Conservation (phyloP, 1,139 yeast genomes). For the Debaryomyces udenii region DNA sequence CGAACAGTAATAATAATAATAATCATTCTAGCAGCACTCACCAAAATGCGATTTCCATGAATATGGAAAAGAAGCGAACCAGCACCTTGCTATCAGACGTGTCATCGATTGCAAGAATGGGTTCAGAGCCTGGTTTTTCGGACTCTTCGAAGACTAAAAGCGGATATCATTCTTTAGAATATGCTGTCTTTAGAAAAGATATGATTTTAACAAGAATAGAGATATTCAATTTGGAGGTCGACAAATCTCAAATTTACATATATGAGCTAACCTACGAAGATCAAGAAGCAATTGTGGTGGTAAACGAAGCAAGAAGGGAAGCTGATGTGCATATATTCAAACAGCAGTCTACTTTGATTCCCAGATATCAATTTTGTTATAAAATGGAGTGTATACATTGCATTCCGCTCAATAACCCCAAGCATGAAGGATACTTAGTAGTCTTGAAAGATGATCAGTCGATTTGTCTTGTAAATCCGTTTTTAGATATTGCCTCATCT, state of each 20-base stretch:
- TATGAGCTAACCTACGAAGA: conserved; percentile 50
- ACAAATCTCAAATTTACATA: conserved; percentile 40
- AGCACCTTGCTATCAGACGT: conserved; percentile 58
- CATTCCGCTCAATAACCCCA: conserved; percentile 34
- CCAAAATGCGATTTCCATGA: conserved; percentile 31
- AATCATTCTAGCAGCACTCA: conserved; percentile 1
- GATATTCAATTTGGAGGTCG: conserved; percentile 36
- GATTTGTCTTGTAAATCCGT: conserved; percentile 63
- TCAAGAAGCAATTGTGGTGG: conserved; percentile 61
- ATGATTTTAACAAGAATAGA: conserved; percentile 66
- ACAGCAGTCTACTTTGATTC: conserved; percentile 34
- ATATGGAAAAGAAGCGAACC: conserved; percentile 55
- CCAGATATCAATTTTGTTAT: conserved; percentile 38
- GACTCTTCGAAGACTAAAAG: conserved; percentile 28
- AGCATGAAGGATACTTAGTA: conserved; percentile 46
- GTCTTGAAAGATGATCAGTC: conserved; percentile 34
- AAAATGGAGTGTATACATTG: conserved; percentile 47
- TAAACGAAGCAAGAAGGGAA: conserved; percentile 33
- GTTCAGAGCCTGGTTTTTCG: conserved; percentile 40
- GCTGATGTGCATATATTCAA: conserved; percentile 56
- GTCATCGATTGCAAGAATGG: conserved; percentile 65
- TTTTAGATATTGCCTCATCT: conserved; percentile 57
- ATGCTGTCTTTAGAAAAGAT: conserved; percentile 56
- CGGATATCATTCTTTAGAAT: conserved; percentile 22
- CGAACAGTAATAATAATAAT: conserved; percentile 7